Evolutionary conservation across 2,329 filamentous ascomycete genomes (phyloP).

Genomic region (Aspergillus sp.): DNA sequence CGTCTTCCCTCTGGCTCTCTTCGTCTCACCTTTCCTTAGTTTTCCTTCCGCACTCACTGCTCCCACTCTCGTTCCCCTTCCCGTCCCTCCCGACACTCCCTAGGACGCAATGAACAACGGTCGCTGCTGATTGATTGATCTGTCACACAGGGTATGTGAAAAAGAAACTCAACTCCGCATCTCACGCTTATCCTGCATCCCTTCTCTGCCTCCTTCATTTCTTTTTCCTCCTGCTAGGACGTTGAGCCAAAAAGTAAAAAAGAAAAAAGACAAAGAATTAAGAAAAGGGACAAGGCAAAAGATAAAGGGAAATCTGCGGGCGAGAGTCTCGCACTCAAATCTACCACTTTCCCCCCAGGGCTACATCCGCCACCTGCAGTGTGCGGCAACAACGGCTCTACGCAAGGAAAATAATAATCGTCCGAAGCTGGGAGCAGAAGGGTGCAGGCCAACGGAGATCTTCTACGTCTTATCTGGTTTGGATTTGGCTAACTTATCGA

Average conservation of each 20-base stretch:
- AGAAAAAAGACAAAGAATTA: background rate
- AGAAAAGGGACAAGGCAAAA: background rate
- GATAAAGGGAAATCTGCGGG: background rate
- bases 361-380: background rate
- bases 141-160: constrained; percentile 20
- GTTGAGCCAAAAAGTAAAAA: background rate
- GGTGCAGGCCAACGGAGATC: constrained; percentile 5
- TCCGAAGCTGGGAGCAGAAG: constrained; percentile 6
- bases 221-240: constrained; percentile 7
- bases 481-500: background rate
- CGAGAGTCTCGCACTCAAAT: background rate
- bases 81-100: constrained; percentile 1
- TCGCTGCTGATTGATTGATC: constrained; percentile 15
- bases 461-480: background rate
- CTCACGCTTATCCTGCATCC: constrained; percentile 11
- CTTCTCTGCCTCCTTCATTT: constrained; percentile 5
- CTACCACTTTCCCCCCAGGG: background rate
- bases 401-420: constrained; percentile 5
- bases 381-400: background rate
- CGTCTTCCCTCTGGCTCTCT: background rate
- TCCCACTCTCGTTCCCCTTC: constrained; percentile 3
- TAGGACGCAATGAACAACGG: constrained; percentile 14
- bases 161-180: constrained; percentile 7
- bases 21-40: background rate
- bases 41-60: background rate